Conservation (phyloP, 768 basidiomycete genomes). For the Suillus cothurnatus region DNA sequence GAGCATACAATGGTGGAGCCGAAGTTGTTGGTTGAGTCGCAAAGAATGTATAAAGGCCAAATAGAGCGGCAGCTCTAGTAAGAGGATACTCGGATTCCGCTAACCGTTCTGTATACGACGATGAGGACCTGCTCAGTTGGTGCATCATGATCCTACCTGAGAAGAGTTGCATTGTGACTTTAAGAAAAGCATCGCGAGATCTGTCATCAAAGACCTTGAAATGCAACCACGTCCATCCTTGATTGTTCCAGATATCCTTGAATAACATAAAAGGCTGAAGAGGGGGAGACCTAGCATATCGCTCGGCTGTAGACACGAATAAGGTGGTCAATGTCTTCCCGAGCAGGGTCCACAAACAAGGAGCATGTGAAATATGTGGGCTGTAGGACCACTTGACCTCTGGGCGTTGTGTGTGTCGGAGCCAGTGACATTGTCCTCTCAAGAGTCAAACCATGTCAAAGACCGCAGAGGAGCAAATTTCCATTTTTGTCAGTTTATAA, state of each 20-base stretch:
- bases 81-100: conserved; percentile 52
- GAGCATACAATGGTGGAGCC: conserved; percentile 49
- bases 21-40: conserved; percentile 63
- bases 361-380: conserved; percentile 81
- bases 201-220: conserved; percentile 72
- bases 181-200: conserved; percentile 63
- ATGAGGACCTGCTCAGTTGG: background rate
- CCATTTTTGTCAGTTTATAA: conserved; percentile 24
- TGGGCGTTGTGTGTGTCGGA: conserved; percentile 57
- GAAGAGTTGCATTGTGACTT: conserved; percentile 62
- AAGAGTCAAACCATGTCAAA: too few species aligned
- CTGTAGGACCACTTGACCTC: conserved; percentile 68
- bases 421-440: conserved; percentile 39
- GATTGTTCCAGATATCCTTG: conserved; percentile 65
- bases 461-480: conserved; percentile 10
- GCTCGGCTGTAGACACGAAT: conserved; percentile 53
- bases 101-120: conserved; percentile 51
- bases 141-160: conserved; percentile 49
- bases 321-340: conserved; percentile 63
- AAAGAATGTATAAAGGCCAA: conserved; percentile 71
- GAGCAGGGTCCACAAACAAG: conserved; percentile 62
- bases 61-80: conserved; percentile 60
- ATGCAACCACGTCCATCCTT: conserved; percentile 78
- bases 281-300: conserved; percentile 38
- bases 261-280: conserved; percentile 66